phyloP scores from a whole-genome alignment of 2,329 filamentous ascomycete species.

The Alternaria novae-zelandiae region DNA sequence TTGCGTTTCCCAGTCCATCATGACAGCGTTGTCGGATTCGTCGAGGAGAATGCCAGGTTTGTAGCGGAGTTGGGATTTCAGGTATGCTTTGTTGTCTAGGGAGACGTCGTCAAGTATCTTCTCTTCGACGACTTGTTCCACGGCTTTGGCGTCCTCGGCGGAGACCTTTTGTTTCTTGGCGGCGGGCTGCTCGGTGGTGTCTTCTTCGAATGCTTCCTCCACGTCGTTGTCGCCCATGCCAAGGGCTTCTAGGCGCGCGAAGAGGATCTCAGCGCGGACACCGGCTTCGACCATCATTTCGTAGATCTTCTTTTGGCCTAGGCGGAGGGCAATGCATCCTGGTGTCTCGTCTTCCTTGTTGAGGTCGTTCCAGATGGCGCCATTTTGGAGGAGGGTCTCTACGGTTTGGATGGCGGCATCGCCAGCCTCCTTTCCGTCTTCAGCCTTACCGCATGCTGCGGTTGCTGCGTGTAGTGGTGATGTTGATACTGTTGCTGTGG shows the following conservation, averaged over 20 bases:
- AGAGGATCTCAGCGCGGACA: constrained; percentile 44
- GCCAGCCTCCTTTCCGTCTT: constrained; percentile 35
- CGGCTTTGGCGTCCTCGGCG: constrained; percentile 33
- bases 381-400: constrained; percentile 42
- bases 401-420: constrained; percentile 41
- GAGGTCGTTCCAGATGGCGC: constrained; percentile 49
- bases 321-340: constrained; percentile 44
- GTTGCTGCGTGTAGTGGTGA: constrained; percentile 47
- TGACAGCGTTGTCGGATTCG: constrained; percentile 79
- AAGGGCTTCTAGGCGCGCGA: constrained; percentile 42
- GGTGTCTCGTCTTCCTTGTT: constrained; percentile 49
- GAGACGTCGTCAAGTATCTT: constrained; percentile 43
- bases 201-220: constrained; percentile 32
- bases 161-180: constrained; percentile 44
- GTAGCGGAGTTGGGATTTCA: constrained; percentile 43
- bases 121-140: constrained; percentile 32
- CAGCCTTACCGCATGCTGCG: constrained; percentile 37
- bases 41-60: constrained; percentile 65
- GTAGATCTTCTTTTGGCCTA: constrained; percentile 45
- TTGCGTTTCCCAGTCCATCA: constrained; percentile 91
- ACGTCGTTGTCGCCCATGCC: constrained; percentile 32
- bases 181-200: constrained; percentile 34
- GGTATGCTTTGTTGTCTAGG: constrained; percentile 50
- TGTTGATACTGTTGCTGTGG: constrained; percentile 41
- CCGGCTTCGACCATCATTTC: constrained; percentile 47